A percentile compares a stretch with the other conserved stretches of the same genome.
Evolutionary conservation across 2,329 filamentous ascomycete species (phyloP).

Genomic region (Talaromyces piceae): DNA sequence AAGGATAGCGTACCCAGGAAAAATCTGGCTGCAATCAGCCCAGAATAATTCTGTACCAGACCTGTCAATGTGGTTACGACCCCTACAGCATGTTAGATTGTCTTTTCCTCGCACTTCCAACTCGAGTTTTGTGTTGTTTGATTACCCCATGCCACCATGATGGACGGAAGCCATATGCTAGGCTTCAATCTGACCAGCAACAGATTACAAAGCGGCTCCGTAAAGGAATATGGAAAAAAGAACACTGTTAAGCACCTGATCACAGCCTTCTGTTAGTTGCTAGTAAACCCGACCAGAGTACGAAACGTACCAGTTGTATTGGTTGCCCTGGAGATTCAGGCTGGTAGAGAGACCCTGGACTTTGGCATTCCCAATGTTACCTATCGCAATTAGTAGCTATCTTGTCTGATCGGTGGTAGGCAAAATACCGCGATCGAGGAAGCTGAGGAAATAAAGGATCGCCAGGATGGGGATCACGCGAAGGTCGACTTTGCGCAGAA

Average conservation of each 20-base stretch:
- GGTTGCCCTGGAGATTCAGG: conserved; percentile 16
- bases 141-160: conserved; percentile 37
- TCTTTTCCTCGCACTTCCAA: neutral
- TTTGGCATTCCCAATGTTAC: conserved; percentile 22
- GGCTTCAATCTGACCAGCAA: conserved; percentile 24
- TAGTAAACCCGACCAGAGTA: neutral
- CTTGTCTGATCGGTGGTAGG: neutral
- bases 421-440: conserved; percentile 17
- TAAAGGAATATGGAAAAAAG: conserved; percentile 20
- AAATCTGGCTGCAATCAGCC: conserved; percentile 41
- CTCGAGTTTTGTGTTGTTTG: conserved; percentile 26
- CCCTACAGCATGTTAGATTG: neutral
- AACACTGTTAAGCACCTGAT: conserved; percentile 15
- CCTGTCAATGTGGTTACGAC: conserved; percentile 39
- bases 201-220: conserved; percentile 19
- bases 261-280: conserved; percentile 8
- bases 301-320: conserved; percentile 19
- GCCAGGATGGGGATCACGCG: conserved; percentile 33
- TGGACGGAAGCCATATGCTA: conserved; percentile 25
- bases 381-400: neutral
- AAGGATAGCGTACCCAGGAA: conserved; percentile 30
- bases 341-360: conserved; percentile 19
- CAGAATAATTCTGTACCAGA: conserved; percentile 39
- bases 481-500: conserved; percentile 17
- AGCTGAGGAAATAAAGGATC: conserved; percentile 31